Evolutionary conservation across 768 basidiomycete species (phyloP).

Genomic region (Suillus placidus): DNA sequence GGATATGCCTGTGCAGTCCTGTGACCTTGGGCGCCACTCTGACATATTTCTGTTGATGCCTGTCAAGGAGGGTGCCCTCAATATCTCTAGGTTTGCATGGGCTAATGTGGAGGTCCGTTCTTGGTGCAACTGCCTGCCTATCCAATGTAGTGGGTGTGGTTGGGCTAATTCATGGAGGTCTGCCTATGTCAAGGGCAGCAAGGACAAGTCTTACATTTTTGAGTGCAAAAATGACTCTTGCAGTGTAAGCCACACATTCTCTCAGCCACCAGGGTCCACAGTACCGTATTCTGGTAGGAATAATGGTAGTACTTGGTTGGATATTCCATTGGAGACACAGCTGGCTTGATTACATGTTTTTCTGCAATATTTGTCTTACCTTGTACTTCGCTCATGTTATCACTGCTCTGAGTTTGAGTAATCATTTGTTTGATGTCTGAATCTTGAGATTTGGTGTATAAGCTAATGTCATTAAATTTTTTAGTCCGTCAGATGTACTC

Average conservation of each 20-base stretch:
- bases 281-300: neutral
- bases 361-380: no score
- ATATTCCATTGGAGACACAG: no score
- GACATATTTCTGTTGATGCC: neutral
- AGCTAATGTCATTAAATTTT: no score
- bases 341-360: no score
- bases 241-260: neutral
- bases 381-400: no score
- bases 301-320: no score
- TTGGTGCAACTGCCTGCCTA: neutral
- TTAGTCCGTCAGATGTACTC: neutral
- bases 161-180: neutral
- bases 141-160: slow-evolving; percentile 4
- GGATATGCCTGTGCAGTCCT: neutral
- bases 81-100: neutral
- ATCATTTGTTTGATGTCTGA: no score
- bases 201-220: neutral
- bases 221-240: neutral
- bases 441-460: no score
- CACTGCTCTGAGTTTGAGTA: no score
- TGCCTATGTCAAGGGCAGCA: neutral
- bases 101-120: neutral
- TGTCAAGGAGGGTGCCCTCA: no score
- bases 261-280: neutral
- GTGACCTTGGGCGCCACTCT: neutral